Evolutionary conservation across 352 stramenopile genomes (phyloP), one percentile per base, ranked within the genome.

Genomic region (Phytophthora crassamura): DNA sequence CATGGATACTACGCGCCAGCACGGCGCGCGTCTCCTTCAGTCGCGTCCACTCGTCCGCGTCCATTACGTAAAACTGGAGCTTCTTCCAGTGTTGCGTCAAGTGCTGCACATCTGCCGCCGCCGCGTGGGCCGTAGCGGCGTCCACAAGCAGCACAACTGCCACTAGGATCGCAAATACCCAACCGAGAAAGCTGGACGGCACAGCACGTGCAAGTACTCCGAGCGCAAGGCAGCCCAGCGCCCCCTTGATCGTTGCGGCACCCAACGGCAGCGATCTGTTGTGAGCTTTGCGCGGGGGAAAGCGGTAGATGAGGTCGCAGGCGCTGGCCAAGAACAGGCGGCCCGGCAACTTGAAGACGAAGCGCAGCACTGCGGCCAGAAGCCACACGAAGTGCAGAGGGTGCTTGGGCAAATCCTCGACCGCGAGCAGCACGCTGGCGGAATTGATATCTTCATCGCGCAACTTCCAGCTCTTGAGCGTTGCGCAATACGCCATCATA

Each of bases 21-120:
- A 86, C 68, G 0, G 74, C 77, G 8, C 83, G 80, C 10, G 77
- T 83, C 18, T 82, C 68, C 53, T 84, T 87, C 28, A 91, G 62
- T 51, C 84, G 71, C 2, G 64, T 70, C 55, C 79, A 76, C 40
- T 88, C 79, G 0, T 74, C 62, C 3, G 69, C 40, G 68, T 90
- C 83, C 80, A 91, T 90, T 5, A 91, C 55, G 56, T 91, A 89
- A 36, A 91, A 89, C 67, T 91, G 83, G 18, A 82, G 65, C 58
- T 89, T 89, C 58, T 88, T 84, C 80, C 82, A 84, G 47, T 88
- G 76, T 51, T 82, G 69, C 14, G 72, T 77, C 51, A 89, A 53
- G 18, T 81, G 71, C n/a, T 80, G 70, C 18, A 77, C 72, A 20
- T 75, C 70, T 12, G 72, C 52, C 34, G 72, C 72, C 0, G 67